Evolutionary conservation across 495 filamentous ascomycete genomes (phyloP), one percentile per base, ranked within the genome.

Genomic region (Symbiotaphrina buchneri): DNA sequence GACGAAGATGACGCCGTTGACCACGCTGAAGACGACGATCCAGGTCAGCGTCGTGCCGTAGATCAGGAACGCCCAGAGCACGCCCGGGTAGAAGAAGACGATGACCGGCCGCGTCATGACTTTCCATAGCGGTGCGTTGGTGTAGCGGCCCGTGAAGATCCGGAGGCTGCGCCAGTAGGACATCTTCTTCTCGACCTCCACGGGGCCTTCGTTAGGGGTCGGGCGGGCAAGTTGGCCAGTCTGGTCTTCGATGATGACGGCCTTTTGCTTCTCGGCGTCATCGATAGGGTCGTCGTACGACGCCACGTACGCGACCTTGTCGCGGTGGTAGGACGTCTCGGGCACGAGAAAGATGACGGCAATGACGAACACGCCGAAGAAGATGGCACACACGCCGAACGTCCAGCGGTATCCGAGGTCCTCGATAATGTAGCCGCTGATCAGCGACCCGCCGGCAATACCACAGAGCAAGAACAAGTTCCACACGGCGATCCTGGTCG

Each of bases 401-500:
- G 61, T 65, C 61, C 61, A 65, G 39, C 54, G 48, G 39, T 56
- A 64, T 19, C 60, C 58, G 36, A 64, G 50, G 21, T 53, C 42
- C 46, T 65, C 29, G 20, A 50, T 48, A 30, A 50, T 50, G 31
- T 46, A 48, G 23, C 43, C 47, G n/a, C 31, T 35, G 20, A 50
- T 43, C 21, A 50, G 36, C n/a, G 36, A 38, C 4, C 38, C 46
- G 25, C 43, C 43, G 1, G 28, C 33, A 26, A 56, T 56, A 18
- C 55, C 55, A 27, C 39, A 38, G 10, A 69, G 42, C 17, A 74
- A 51, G 24, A 68, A 67, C 32, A 76, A 47, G 37, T 74, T 74
- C 54, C 69, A 76, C 14, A 66, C 49, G 0, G 70, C 71, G 21
- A 72, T 67, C 1, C 70, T 58, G 13, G 65, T 69, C 0, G 65